phyloP scores from a whole-genome alignment of 306 rosid species.

The Fagus crenata region DNA sequence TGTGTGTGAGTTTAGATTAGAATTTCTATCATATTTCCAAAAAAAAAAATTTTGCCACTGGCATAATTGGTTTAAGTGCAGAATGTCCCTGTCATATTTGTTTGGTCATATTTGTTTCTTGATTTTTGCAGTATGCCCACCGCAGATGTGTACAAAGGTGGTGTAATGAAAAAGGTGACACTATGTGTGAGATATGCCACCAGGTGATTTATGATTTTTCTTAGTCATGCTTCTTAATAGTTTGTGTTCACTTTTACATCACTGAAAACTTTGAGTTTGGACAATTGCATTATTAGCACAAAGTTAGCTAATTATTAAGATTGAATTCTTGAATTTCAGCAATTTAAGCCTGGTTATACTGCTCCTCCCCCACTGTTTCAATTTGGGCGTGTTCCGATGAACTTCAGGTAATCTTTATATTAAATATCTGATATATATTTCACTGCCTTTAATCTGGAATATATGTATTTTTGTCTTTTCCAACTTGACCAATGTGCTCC shows the following conservation, averaged over 20 bases:
- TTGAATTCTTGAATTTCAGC: conserved; percentile 46
- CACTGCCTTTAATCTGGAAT: neutral
- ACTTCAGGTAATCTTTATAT: conserved; percentile 65
- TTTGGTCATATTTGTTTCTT: neutral
- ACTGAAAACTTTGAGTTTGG: neutral
- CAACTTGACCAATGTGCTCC: conserved; percentile 13
- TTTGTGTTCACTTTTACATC: conserved; percentile 3
- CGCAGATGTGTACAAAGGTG: conserved; percentile 86
- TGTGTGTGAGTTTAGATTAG: too few relatives aligned
- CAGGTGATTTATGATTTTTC: conserved; percentile 54
- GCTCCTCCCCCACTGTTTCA: conserved; percentile 87
- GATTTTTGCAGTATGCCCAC: conserved; percentile 83
- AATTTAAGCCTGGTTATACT: conserved; percentile 82
- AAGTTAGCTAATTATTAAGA: neutral
- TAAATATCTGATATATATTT: neutral
- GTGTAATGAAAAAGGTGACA: conserved; percentile 97
- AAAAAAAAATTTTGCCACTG: neutral
- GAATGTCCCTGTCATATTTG: neutral
- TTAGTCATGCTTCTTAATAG: conserved; percentile 1
- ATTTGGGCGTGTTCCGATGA: conserved; percentile 90
- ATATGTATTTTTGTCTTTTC: neutral
- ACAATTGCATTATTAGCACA: neutral
- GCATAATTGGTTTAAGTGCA: neutral
- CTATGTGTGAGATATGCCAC: conserved; percentile 91
- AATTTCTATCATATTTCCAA: too few relatives aligned